Base-by-base conservation (phyloP, 2,329 filamentous ascomycete genomes). In the Trichoderma sp. region DNA sequence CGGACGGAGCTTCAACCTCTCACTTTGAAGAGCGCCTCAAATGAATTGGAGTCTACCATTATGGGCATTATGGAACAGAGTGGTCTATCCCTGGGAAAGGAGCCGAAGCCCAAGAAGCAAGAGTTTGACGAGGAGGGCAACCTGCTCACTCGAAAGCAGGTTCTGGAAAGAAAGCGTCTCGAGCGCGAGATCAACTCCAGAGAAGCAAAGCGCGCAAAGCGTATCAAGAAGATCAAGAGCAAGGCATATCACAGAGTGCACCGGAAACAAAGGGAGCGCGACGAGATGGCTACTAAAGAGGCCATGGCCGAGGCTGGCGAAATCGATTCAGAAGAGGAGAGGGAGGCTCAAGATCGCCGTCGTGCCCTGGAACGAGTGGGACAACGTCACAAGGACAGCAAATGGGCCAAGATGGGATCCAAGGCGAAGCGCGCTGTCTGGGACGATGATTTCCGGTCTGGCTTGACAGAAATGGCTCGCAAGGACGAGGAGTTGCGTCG, bases 171-270 rank as follows among this genome's bases (percentile, higher is more conserved):
- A 75, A 86, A 94, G 67, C 89, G 95, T 13, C 89, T 89, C 77
- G 89, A 92, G 70, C 86, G 95, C 72, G 94, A 98, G 74, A 81
- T 97, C 8, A 86, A 94, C 71, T 97, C 96, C 73, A 87, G 94
- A 12, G 94, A 98, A 79, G 91, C 96, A 75, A 90, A 93, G 52
- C 90, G 93, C 67, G 88, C 93, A 8, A 96, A 94, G 80, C 90
- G 95, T 27, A 93, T 99, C 80, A 97, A 97, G 82, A 98, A 98
- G 83, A 99, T 99, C 82, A 99, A 99, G 84, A 96, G 92, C 77
- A 99, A 97, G 79, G 88, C 93, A 0, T 99, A 97, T 77, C 92
- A 94, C 66, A 90, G 94, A 53, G 90, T 98, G 15, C 94, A 98
- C 79, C 89, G 94, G 42, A 97, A 91, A 76, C 92, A 89, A 78